Percentiles rank a stretch among this genome's conserved stretches.
Evolutionary conservation across 495 filamentous ascomycete species (phyloP).

Genomic region (Aspergillus cavernicola): DNA sequence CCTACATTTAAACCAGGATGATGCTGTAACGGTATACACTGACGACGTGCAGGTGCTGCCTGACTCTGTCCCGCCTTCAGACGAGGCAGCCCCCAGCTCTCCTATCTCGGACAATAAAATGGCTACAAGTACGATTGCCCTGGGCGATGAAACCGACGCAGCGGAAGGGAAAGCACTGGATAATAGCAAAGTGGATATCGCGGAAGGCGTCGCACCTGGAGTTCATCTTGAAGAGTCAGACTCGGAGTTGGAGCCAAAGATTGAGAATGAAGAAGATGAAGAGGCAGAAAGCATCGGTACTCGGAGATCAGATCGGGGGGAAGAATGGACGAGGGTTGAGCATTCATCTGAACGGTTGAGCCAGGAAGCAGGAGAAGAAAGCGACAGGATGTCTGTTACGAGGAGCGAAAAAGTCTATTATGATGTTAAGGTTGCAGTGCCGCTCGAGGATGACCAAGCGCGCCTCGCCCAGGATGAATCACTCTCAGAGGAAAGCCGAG

Average conservation of each 20-base stretch:
- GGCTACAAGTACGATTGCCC: neutral
- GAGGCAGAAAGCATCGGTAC: neutral
- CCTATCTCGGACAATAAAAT: neutral
- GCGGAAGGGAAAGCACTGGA: neutral
- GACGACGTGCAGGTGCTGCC: constrained; percentile 1
- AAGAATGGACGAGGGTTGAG: neutral
- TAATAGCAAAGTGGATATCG: neutral
- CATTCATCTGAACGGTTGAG: neutral
- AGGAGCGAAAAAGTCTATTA: neutral
- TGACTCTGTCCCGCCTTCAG: neutral
- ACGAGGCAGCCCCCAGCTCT: neutral
- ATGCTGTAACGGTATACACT: constrained; percentile 4
- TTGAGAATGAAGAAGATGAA: neutral
- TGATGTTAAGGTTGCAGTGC: neutral
- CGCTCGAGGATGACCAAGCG: neutral
- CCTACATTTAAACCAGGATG: neutral
- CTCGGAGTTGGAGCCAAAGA: neutral
- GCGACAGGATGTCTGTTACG: neutral
- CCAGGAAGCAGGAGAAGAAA: neutral
- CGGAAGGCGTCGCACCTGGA: neutral
- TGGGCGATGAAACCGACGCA: neutral
- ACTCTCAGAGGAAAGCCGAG: neutral
- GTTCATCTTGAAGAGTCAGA: neutral
- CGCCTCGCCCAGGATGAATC: neutral
- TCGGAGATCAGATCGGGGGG: neutral